phyloP scores from a whole-genome alignment of 371 early-diverging fungal species.

The Blyttiomyces sp. region DNA sequence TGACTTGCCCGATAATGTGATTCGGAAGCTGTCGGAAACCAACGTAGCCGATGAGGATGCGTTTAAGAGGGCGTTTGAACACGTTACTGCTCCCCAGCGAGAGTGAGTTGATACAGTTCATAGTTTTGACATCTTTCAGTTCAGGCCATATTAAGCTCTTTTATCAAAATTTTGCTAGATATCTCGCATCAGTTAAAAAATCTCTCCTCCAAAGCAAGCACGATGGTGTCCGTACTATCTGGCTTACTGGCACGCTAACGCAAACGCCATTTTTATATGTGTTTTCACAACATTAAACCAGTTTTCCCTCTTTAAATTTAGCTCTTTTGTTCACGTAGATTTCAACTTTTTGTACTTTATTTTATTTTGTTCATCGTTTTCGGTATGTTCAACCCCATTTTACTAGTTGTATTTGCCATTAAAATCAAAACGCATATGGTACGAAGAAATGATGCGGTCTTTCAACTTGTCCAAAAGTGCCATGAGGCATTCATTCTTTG shows the following conservation, averaged over 20 bases:
- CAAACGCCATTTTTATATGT: conserved; percentile 11
- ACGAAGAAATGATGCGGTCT: too few relatives aligned
- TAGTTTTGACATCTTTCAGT: background rate
- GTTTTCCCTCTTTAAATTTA: too few relatives aligned
- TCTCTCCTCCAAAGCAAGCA: background rate
- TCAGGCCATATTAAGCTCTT: background rate
- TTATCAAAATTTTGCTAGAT: background rate
- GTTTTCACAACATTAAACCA: background rate
- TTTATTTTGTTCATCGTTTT: too few relatives aligned
- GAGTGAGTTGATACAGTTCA: conserved; percentile 5
- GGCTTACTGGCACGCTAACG: conserved; percentile 1
- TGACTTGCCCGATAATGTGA: conserved; percentile 12
- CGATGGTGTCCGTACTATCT: background rate
- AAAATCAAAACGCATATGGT: too few relatives aligned
- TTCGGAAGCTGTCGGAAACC: background rate
- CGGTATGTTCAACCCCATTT: too few relatives aligned
- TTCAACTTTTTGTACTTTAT: too few relatives aligned
- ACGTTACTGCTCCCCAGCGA: conserved; percentile 11
- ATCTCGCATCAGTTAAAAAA: background rate
- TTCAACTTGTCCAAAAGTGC: too few relatives aligned
- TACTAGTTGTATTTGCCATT: too few relatives aligned
- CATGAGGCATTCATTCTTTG: too few relatives aligned
- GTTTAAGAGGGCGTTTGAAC: conserved; percentile 9
- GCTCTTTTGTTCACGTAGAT: too few relatives aligned
- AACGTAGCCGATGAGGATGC: conserved; percentile 15